Base-by-base conservation (phyloP, 1,284 basidiomycete species). In the Golubevia pallescens region DNA sequence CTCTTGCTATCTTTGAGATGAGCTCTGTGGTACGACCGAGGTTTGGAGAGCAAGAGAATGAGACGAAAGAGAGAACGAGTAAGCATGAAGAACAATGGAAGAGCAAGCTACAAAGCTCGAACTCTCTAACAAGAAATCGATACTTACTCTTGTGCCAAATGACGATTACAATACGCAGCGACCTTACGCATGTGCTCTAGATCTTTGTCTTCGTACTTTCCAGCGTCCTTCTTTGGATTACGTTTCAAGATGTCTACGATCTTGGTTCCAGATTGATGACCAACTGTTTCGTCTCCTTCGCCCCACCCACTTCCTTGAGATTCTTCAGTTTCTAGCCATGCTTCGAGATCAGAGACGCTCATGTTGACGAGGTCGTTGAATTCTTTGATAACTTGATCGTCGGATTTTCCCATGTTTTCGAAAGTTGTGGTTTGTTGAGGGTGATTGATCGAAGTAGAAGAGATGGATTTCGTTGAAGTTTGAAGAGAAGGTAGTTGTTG, bases 131-230 rank as follows among this genome's bases (percentile, higher is more conserved):
- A n/a, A n/a, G n/a, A n/a, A n/a, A n/a, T n/a, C n/a, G n/a, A n/a
- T n/a, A n/a, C n/a, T n/a, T n/a, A n/a, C n/a, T 86, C 86, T 62
- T 86, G 86, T 0, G 86, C 86, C 13, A 86, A 62, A 63, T 86
- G 86, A 14, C 86, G 70, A 58, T 86, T 86, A 68, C 85, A 86
- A 62, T 86, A 86, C n/a, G 81, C 69, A 1, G 84, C 81, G 23
- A 86, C 86, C 55, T 72, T 72, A 21, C 84, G 73, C 83, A 86
- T 86, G 65, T 86, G 86, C 42, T 80, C 76, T 32, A 80, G 73
- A 61, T 86, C 86, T 56, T 86, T 83, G 16, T 86, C 85, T 21
- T 80, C 83, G 64, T 86, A 86, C 69, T 85, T 86, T 61, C 70
- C 73, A 14, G 71, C 65, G 55, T 86, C 84, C 82, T 86, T 86